Evolutionary conservation across 148 eudicot species (phyloP).

Genomic region (Gaultheria prostrata): DNA sequence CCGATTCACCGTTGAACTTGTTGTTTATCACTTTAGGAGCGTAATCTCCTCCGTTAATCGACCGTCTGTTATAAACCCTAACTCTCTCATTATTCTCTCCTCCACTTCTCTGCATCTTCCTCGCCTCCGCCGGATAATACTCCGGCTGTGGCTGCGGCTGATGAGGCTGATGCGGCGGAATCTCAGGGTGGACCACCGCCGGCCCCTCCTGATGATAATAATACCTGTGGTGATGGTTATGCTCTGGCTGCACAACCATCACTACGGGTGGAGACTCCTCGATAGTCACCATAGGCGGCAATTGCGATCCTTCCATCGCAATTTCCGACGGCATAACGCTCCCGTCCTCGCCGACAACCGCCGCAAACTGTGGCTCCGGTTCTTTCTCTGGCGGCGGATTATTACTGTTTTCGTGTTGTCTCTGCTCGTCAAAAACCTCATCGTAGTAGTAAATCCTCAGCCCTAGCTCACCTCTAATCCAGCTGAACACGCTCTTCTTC

Average conservation of each 20-base stretch:
- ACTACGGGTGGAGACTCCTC: conserved; percentile 37
- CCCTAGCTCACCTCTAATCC: conserved; percentile 90
- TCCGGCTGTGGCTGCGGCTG: background rate
- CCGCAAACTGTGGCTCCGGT: conserved; percentile 29
- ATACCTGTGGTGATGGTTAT: conserved; percentile 19
- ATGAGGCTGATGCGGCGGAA: conserved; percentile 12
- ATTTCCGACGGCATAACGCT: conserved; percentile 40
- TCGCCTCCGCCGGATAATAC: conserved; percentile 48
- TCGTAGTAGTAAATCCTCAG: conserved; percentile 72
- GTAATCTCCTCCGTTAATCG: conserved; percentile 40
- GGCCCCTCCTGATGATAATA: conserved; percentile 31
- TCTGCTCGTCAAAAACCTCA: conserved; percentile 30
- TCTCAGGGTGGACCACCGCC: conserved; percentile 19
- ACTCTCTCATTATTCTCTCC: conserved; percentile 32
- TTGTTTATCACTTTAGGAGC: conserved; percentile 56
- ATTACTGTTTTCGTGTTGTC: background rate
- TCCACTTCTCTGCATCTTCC: conserved; percentile 45
- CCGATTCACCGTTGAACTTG: conserved; percentile 36
- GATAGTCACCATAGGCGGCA: conserved; percentile 37
- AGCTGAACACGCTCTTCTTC: conserved; percentile 94
- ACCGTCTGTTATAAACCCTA: conserved; percentile 22
- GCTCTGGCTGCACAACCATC: conserved; percentile 27
- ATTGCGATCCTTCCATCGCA: conserved; percentile 38
- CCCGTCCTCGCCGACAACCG: conserved; percentile 16
- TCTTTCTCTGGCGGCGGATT: conserved; percentile 22